These are phyloP conservation scores for Xylaria sp. DNA, from an alignment of 2,329 filamentous ascomycete species.

Conservation along the genomic window DNA sequence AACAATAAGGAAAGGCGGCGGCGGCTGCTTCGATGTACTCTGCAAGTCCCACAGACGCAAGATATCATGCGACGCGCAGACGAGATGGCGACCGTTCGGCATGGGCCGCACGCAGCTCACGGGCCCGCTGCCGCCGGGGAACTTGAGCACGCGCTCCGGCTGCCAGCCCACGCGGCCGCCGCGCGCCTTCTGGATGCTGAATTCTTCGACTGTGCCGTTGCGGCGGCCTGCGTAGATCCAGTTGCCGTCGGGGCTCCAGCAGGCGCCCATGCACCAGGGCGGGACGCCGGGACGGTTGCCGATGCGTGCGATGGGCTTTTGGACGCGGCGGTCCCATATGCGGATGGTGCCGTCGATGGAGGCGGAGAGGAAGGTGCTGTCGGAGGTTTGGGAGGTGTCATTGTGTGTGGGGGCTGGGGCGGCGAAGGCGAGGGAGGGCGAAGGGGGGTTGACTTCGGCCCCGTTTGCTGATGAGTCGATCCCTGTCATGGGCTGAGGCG, in stretches of 20 bases:
- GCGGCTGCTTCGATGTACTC: slow-evolving; percentile 62
- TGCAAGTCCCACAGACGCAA: slow-evolving; percentile 85
- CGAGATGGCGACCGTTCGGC: slow-evolving; percentile 85
- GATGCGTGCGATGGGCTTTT: slow-evolving; percentile 73
- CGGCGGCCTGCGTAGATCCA: slow-evolving; percentile 87
- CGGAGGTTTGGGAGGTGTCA: slow-evolving; percentile 56
- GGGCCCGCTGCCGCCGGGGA: slow-evolving; percentile 81
- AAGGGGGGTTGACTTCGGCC: slow-evolving; percentile 25
- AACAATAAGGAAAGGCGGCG: slow-evolving; percentile 92
- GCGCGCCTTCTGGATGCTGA: slow-evolving; percentile 69
- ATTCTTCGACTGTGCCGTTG: slow-evolving; percentile 93
- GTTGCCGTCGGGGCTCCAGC: slow-evolving; percentile 94
- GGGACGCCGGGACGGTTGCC: slow-evolving; percentile 68
- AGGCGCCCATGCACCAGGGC: slow-evolving; percentile 96
- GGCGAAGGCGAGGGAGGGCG: slow-evolving; percentile 36
- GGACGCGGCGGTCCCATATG: slow-evolving; percentile 85
- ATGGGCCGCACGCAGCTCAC: slow-evolving; percentile 86
- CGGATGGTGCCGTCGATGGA: slow-evolving; percentile 81
- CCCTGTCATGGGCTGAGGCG: slow-evolving; percentile 10
- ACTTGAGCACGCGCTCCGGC: slow-evolving; percentile 74
- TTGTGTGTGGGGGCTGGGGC: slow-evolving; percentile 39
- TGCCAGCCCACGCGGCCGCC: slow-evolving; percentile 60
- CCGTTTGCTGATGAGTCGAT: slow-evolving; percentile 10
- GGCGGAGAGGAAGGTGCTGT: slow-evolving; percentile 81
- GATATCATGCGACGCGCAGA: slow-evolving; percentile 93